Conservation (phyloP, 2,329 filamentous ascomycete species). For the Alternaria incomplexa region DNA sequence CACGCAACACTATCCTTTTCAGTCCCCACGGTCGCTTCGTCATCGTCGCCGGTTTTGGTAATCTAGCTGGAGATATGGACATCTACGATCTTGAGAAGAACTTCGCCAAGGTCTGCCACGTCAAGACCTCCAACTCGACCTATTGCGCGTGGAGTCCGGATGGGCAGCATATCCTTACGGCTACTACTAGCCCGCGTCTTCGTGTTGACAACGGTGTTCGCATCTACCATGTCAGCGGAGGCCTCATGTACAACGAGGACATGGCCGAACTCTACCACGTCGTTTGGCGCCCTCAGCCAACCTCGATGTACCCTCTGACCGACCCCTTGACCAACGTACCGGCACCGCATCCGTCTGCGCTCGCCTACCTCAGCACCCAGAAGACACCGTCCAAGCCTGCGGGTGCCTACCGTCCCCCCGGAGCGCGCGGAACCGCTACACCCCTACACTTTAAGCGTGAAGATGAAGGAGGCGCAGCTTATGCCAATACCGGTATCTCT, state of each 20-base stretch:
- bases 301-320: constrained; percentile 64
- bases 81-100: constrained; percentile 96
- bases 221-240: constrained; percentile 89
- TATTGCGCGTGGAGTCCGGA: constrained; percentile 98
- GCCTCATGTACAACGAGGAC: constrained; percentile 93
- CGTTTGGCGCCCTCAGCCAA: constrained; percentile 79
- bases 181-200: constrained; percentile 93
- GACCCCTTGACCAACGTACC: constrained; percentile 79
- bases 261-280: constrained; percentile 92
- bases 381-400: constrained; percentile 97
- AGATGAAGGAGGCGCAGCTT: constrained; percentile 92
- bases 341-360: constrained; percentile 79
- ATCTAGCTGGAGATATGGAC: constrained; percentile 96
- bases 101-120: constrained; percentile 88
- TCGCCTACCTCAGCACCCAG: constrained; percentile 79
- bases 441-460: constrained; percentile 97
- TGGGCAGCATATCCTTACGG: constrained; percentile 92
- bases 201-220: constrained; percentile 96
- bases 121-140: constrained; percentile 94
- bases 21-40: constrained; percentile 93
- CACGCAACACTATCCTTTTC: constrained; percentile 94
- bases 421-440: constrained; percentile 85
- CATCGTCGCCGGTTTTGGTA: constrained; percentile 94
- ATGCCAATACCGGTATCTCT: constrained; percentile 78
- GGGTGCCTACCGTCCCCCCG: constrained; percentile 95